phyloP scores from a whole-genome alignment of 441 rosid species.

The Pelargonium citronellum region DNA sequence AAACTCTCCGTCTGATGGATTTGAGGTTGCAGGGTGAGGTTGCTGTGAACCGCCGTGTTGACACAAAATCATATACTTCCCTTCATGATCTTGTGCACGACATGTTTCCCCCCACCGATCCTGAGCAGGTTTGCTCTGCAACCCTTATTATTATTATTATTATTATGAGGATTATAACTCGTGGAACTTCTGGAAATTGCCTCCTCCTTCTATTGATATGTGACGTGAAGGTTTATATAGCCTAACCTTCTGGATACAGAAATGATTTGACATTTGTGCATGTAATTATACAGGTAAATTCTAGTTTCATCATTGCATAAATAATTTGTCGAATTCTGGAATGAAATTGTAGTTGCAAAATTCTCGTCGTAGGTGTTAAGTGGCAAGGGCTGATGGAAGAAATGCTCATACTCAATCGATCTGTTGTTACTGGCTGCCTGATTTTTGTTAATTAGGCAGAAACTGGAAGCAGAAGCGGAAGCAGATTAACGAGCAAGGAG shows the following conservation, averaged over 20 bases:
- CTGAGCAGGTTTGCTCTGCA: slow-evolving; percentile 54
- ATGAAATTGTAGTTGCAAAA: background rate
- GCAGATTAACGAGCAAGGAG: slow-evolving; percentile 2
- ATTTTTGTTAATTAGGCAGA: slow-evolving; percentile 10
- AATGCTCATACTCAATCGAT: slow-evolving; percentile 4
- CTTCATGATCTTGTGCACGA: slow-evolving; percentile 75
- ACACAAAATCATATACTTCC: slow-evolving; percentile 73
- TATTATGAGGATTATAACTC: too few relatives aligned
- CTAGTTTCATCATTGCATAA: background rate
- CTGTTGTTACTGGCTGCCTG: slow-evolving; percentile 15
- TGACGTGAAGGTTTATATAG: slow-evolving; percentile 23
- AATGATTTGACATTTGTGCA: slow-evolving; percentile 9
- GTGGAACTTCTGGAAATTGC: slow-evolving; percentile 93
- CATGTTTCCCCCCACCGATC: slow-evolving; percentile 71
- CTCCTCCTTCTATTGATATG: slow-evolving; percentile 46
- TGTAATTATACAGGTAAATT: slow-evolving; percentile 29
- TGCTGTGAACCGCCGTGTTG: slow-evolving; percentile 68
- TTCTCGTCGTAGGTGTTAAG: slow-evolving; percentile 6
- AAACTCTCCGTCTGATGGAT: slow-evolving; percentile 21
- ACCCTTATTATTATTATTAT: too few relatives aligned
- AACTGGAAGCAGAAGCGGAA: background rate
- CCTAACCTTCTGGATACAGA: slow-evolving; percentile 5
- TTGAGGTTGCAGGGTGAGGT: slow-evolving; percentile 72
- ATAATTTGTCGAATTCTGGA: slow-evolving; percentile 9
- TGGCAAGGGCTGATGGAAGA: slow-evolving; percentile 16